A percentile compares a stretch with the other conserved stretches of the same genome.
Conservation (phyloP, 805 yeast species). For the Pichia pseudocactophila region DNA sequence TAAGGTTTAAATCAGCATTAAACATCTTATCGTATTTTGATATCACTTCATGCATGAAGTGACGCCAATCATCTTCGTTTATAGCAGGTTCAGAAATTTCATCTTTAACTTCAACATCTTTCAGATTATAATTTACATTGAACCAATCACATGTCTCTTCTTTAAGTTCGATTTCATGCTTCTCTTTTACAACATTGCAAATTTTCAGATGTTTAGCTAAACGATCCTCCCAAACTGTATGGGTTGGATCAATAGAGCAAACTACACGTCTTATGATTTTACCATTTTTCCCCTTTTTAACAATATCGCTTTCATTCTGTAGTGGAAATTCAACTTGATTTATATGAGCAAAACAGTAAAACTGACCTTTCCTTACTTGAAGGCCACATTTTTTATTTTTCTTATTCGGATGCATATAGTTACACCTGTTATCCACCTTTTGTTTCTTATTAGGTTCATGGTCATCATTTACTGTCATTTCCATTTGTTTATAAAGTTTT, state of each 20-base stretch:
- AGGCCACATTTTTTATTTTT: conserved; percentile 47
- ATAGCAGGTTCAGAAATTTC: conserved; percentile 1
- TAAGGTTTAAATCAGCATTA: conserved; percentile 9
- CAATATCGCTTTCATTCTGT: conserved; percentile 10
- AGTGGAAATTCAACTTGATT: conserved; percentile 6
- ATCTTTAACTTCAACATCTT: conserved; percentile 7
- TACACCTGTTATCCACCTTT: conserved; percentile 30
- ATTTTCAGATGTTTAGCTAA: conserved; percentile 47
- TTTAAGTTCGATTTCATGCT: conserved; percentile 29
- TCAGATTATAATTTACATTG: conserved; percentile 37
- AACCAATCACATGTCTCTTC: conserved; percentile 35
- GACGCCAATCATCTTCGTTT: conserved; percentile 18
- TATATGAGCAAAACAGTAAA: conserved; percentile 57
- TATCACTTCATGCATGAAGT: conserved; percentile 15
- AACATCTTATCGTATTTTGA: conserved; percentile 10
- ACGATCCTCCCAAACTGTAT: conserved; percentile 57
- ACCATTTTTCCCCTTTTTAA: conserved; percentile 17
- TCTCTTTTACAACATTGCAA: conserved; percentile 41
- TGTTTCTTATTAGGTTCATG: neutral
- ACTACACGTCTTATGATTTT: conserved; percentile 40
- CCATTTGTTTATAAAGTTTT: no score
- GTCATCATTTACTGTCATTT: no score
- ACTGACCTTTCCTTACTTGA: conserved; percentile 41
- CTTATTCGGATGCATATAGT: conserved; percentile 39
- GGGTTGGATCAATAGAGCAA: conserved; percentile 73